These are phyloP conservation scores for Zhuliangozyma parablackwelliae DNA, from an alignment of 1,139 yeast genomes.

Conservation along the genomic window DNA sequence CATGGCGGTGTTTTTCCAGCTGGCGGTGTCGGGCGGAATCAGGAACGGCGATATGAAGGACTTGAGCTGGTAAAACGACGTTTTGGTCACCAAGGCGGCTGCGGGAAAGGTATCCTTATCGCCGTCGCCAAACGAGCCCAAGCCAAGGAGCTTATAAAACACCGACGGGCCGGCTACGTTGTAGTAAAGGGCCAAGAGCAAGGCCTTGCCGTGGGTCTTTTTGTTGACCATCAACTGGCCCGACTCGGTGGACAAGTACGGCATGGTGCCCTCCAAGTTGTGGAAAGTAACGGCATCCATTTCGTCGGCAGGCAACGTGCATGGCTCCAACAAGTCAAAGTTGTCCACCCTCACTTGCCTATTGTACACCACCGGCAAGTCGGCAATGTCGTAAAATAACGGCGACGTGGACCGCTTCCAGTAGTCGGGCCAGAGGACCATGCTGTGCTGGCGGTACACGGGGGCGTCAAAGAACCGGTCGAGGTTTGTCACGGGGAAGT, in stretches of 20 bases:
- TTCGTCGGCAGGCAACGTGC: neutral
- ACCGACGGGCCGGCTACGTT: constrained; percentile 54
- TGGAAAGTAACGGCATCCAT: constrained; percentile 27
- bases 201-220: constrained; percentile 45
- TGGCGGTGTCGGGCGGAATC: constrained; percentile 15
- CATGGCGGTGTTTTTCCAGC: constrained; percentile 33
- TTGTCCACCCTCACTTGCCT: constrained; percentile 18
- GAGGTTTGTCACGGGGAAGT: constrained; percentile 30
- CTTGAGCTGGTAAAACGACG: constrained; percentile 48
- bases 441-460: constrained; percentile 51
- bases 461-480: constrained; percentile 44
- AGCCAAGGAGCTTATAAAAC: constrained; percentile 51
- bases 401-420: constrained; percentile 76
- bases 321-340: constrained; percentile 11
- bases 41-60: constrained; percentile 27
- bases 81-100: constrained; percentile 46
- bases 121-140: constrained; percentile 61
- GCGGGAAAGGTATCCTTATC: constrained; percentile 61
- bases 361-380: constrained; percentile 24
- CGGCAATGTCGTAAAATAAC: constrained; percentile 59
- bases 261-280: constrained; percentile 52
- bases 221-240: constrained; percentile 56
- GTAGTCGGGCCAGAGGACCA: constrained; percentile 77
- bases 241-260: constrained; percentile 56
- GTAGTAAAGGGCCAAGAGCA: constrained; percentile 50